Evolutionary conservation across 192 early-diverging fungal genomes (phyloP), one percentile per base, ranked within the genome.

Genomic region (Entomortierella parvispora): DNA sequence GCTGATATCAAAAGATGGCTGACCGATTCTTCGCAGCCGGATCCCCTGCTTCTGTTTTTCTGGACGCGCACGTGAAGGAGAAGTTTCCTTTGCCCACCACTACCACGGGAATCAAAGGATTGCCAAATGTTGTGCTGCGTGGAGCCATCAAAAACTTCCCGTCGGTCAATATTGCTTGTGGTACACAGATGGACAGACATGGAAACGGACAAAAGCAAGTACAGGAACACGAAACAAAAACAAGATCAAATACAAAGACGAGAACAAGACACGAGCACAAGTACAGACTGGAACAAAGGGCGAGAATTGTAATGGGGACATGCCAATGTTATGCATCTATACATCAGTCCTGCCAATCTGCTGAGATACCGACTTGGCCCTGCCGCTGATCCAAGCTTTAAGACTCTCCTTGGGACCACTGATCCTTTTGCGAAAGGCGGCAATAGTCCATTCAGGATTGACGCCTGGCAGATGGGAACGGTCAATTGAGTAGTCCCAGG

Each of bases 401-500:
- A 63, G 29, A 33, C 34, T 52, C 34, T 63, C 52, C 22, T 2
- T 34, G 33, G 47, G 61, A 3, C 48, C 49, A 12, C 25, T 28
- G 61, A 63, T 33, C 31, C 32, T 25, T 17, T 63, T 50, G 33
- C 25, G 49, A 37, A 63, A 63, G 17, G 31, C 23, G 2, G 17
- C 32, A 12, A 52, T 63, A 10, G 48, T 63, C 22, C 34, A 51
- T 23, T 18, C 34, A 18, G 4, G 61, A 8, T 52, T 20, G 18
- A 2, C 8, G 22, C 61, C 61, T 5, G 61, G 61, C 32, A 33
- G 34, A 5, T 34, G 4, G 48, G 61, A 63, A 25, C 62, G 56
- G 28, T 53, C 58, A 14, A 81, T 49, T 23, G 49, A 48, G 31
- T 48, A 52, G 26, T 81, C 80, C 80, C 80, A 81, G 8, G 28